A percentile compares a stretch with the other conserved stretches of the same genome.
These are phyloP conservation scores for Auricularia sp. DNA, from an alignment of 768 basidiomycete genomes.

Conservation along the genomic window DNA sequence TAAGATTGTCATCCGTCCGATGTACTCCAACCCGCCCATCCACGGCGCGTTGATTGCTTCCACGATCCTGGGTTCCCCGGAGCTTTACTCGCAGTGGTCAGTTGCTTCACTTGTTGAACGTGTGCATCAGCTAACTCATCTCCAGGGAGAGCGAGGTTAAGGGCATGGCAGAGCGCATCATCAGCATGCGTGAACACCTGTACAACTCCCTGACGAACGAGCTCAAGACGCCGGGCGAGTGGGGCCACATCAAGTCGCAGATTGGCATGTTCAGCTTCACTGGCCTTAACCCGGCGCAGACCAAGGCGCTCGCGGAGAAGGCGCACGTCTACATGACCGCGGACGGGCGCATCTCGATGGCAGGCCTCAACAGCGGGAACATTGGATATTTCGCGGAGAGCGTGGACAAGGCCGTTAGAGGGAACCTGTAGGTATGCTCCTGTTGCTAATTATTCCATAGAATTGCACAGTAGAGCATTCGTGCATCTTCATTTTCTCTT, in stretches of 20 bases:
- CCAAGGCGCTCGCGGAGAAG: constrained; percentile 73
- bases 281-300: constrained; percentile 69
- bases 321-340: constrained; percentile 92
- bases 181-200: constrained; percentile 80
- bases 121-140: neutral
- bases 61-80: constrained; percentile 65
- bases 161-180: constrained; percentile 92
- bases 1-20: constrained; percentile 89
- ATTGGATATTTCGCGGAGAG: constrained; percentile 85
- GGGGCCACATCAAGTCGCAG: constrained; percentile 91
- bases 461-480: neutral
- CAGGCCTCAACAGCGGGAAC: constrained; percentile 75
- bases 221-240: constrained; percentile 84
- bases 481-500: neutral
- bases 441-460: too few species aligned
- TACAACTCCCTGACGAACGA: constrained; percentile 68
- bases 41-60: constrained; percentile 83
- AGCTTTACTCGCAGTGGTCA: constrained; percentile 71
- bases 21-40: constrained; percentile 96
- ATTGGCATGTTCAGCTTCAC: constrained; percentile 99
- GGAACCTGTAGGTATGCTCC: constrained; percentile 23
- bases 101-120: constrained; percentile 4
- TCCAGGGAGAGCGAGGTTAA: constrained; percentile 74
- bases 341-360: constrained; percentile 91
- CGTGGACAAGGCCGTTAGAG: constrained; percentile 74